Conservation (phyloP, 108 stramenopile species). For the Fistulifera solaris region DNA sequence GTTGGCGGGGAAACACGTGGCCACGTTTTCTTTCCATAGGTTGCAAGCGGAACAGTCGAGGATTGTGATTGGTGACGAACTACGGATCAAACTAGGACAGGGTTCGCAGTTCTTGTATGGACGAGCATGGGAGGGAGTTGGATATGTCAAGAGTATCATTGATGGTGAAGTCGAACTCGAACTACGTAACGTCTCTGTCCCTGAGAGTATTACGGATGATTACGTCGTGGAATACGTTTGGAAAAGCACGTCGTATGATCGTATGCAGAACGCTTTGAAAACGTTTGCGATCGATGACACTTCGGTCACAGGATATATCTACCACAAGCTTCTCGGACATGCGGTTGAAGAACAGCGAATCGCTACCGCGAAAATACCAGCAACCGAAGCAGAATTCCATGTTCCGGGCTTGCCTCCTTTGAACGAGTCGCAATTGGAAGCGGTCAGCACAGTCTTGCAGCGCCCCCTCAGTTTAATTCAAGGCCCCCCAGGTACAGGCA, state of each 20-base stretch:
- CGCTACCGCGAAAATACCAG: conserved; percentile 55
- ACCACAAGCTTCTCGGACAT: conserved; percentile 95
- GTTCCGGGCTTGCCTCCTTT: conserved; percentile 93
- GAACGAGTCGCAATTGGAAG: conserved; percentile 93
- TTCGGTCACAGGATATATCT: conserved; percentile 94
- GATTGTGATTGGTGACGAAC: conserved; percentile 91
- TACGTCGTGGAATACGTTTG: conserved; percentile 95
- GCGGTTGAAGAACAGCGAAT: conserved; percentile 90
- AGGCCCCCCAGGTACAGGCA: conserved; percentile 90
- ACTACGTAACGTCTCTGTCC: conserved; percentile 51
- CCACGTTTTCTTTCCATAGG: conserved; percentile 73
- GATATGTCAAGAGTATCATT: conserved; percentile 80
- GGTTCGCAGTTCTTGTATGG: conserved; percentile 76
- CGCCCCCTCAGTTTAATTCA: conserved; percentile 93
- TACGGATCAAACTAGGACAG: conserved; percentile 76
- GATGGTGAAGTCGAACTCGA: conserved; percentile 92
- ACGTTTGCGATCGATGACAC: conserved; percentile 97
- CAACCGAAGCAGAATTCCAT: conserved; percentile 44
- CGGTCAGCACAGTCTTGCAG: conserved; percentile 84
- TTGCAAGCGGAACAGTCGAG: conserved; percentile 63
- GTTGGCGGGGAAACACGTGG: conserved; percentile 77
- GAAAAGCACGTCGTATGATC: conserved; percentile 93
- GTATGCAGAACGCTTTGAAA: conserved; percentile 98
- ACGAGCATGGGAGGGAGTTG: conserved; percentile 84
- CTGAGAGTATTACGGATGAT: conserved; percentile 81